Evolutionary conservation across 2,329 filamentous ascomycete genomes (phyloP), one percentile per base, ranked within the genome.

Genomic region (Botryotinia convoluta): DNA sequence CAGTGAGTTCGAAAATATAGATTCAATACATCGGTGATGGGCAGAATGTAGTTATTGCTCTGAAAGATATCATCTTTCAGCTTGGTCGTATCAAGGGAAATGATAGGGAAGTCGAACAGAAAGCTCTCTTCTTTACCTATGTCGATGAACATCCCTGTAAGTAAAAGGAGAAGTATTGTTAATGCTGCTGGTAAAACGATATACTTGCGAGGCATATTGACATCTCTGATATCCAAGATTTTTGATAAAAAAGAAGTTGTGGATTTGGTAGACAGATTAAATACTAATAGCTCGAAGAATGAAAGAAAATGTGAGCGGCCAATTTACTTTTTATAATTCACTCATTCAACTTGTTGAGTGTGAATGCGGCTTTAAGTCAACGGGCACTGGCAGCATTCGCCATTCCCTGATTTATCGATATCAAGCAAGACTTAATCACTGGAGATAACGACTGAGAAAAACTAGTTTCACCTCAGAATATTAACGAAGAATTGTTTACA

Each of bases 11-110:
- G 48, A 26, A 68, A 68, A 68, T 57, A 68, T 42, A 68, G 18
- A 57, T 57, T 68, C 20, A 68, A 68, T 37, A 57, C 48, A 32
- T 68, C 65, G 48, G 65, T 57, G 12, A 68, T 57, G n/a, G 65
- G 48, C 14, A 68, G 37, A 29, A 1, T 57, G 48, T 42, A 68
- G 14, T 68, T 57, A 6, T 10, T 57, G n/a, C n/a, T 57, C 54
- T 42, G 65, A 18, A 68, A 42, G 3, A 68, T 32, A 35, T 57
- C 26, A 7, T 16, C 48, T 32, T 68, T 68, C 35, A 68, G 26
- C 37, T 57, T 37, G 1, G 65, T 68, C 7, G 65, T 68, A 68
- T 57, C 65, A 57, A 68, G 65, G 9, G 35, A 57, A 12, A 68
- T 68, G 35, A 68, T 42, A 29, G 65, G 65, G 1, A 68, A 42